Evolutionary conservation across 768 basidiomycete species (phyloP).

Genomic region (Neoboletus magnificus): DNA sequence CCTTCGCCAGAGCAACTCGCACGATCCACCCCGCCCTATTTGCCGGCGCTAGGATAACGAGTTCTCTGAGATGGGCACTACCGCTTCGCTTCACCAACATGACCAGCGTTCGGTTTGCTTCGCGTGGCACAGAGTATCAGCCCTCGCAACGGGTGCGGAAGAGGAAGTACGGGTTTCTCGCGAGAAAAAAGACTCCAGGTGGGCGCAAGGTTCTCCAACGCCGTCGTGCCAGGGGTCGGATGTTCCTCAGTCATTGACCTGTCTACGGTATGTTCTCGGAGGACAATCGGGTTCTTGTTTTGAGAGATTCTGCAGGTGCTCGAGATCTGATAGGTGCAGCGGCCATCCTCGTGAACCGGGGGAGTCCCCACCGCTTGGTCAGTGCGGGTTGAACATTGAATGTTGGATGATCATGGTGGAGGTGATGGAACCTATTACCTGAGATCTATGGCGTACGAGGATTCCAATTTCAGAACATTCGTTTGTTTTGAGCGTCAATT

Average conservation of each 20-base stretch:
- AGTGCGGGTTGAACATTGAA: not conserved
- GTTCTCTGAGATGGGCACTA: conserved; percentile 20
- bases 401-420: not conserved
- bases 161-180: conserved; percentile 88
- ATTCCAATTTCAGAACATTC: not conserved
- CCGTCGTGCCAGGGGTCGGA: conserved; percentile 72
- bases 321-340: not conserved
- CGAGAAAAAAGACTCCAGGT: conserved; percentile 60
- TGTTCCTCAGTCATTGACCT: conserved; percentile 72
- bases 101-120: conserved; percentile 47
- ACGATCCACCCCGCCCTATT: conserved; percentile 17
- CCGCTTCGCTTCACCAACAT: conserved; percentile 20
- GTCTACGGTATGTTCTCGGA: conserved; percentile 9
- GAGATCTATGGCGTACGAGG: not conserved
- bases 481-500: not conserved
- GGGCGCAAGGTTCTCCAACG: conserved; percentile 73
- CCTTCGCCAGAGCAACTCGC: conserved; percentile 22
- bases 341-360: not conserved
- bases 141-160: conserved; percentile 94
- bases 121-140: conserved; percentile 89
- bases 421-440: not conserved
- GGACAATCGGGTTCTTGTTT: not conserved
- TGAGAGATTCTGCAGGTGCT: conserved; percentile 1
- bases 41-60: conserved; percentile 10
- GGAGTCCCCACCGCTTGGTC: not conserved